phyloP scores from a whole-genome alignment of 768 basidiomycete genomes.

The Flagelloscypha sp. region DNA sequence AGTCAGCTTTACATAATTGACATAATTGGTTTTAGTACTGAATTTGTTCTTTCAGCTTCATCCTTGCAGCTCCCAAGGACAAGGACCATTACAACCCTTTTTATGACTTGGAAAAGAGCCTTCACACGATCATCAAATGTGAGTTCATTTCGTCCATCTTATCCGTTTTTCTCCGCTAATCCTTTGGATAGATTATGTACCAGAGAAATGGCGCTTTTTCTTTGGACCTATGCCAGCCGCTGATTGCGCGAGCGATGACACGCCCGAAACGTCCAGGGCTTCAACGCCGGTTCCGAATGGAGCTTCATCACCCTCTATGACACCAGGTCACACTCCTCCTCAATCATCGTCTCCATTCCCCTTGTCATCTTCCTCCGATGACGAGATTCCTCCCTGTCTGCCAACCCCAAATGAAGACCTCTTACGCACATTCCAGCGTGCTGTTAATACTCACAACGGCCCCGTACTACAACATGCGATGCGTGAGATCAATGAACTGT shows the following conservation, averaged over 20 bases:
- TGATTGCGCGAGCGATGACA: conserved; percentile 15
- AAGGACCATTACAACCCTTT: conserved; percentile 84
- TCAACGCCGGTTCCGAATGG: conserved; percentile 5
- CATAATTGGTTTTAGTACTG: conserved; percentile 2
- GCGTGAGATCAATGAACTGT: conserved; percentile 48
- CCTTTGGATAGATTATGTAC: conserved; percentile 49
- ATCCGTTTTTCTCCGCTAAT: conserved; percentile 8
- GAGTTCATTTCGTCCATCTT: conserved; percentile 14
- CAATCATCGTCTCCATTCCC: conserved; percentile 31
- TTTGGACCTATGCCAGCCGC: conserved; percentile 60
- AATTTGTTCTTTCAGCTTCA: conserved; percentile 39
- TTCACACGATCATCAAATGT: conserved; percentile 71
- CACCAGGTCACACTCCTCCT: conserved; percentile 25
- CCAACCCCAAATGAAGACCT: conserved; percentile 26
- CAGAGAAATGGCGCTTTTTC: conserved; percentile 49
- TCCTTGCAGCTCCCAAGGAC: conserved; percentile 74
- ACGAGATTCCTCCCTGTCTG: conserved; percentile 13
- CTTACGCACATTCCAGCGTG: conserved; percentile 59
- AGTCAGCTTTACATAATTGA: conserved; percentile 29
- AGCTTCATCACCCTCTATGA: conserved; percentile 37
- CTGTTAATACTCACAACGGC: conserved; percentile 62
- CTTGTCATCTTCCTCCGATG: conserved; percentile 19
- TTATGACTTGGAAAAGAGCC: conserved; percentile 62
- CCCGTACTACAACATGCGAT: conserved; percentile 63
- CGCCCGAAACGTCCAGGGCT: too few species aligned